Conservation (phyloP, 225 moss, liverwort and hornwort species). For the Physcomitrellopsis africana region DNA sequence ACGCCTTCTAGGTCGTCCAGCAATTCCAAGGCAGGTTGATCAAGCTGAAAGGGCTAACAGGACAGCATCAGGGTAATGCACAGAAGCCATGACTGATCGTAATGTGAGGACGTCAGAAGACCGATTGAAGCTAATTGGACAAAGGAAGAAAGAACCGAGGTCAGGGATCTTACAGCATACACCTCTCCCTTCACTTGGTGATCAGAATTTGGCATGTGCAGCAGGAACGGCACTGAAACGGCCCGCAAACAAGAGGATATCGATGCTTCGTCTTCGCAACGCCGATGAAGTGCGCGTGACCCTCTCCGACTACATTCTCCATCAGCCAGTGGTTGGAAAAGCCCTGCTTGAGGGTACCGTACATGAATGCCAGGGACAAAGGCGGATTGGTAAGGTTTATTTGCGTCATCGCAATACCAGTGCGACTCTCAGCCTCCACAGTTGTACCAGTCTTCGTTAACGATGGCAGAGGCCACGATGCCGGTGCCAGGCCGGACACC, state of each 20-base stretch:
- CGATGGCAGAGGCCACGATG: constrained; percentile 19
- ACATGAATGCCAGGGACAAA: constrained; percentile 69
- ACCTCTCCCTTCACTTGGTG: constrained; percentile 77
- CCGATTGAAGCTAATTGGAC: neutral
- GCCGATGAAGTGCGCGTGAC: constrained; percentile 73
- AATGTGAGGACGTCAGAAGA: neutral
- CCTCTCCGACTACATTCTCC: constrained; percentile 58
- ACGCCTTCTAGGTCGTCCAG: constrained; percentile 80
- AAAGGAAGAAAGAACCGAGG: neutral
- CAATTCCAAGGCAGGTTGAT: constrained; percentile 50
- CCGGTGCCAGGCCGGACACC: constrained; percentile 10
- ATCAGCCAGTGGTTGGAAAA: constrained; percentile 86
- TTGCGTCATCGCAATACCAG: constrained; percentile 7
- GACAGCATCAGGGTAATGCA: neutral
- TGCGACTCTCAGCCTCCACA: constrained; percentile 20
- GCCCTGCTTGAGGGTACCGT: constrained; percentile 82
- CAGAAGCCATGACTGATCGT: neutral
- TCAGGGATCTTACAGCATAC: constrained; percentile 39
- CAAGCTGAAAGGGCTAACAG: constrained; percentile 38
- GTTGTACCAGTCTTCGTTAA: constrained; percentile 11
- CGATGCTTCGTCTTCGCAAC: constrained; percentile 55
- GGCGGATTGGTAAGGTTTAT: constrained; percentile 27
- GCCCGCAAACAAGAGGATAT: constrained; percentile 84
- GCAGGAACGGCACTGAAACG: constrained; percentile 87
- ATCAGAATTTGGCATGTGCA: constrained; percentile 61